Conservation (phyloP, 1,139 yeast genomes). For the Protomyces inouyei region DNA sequence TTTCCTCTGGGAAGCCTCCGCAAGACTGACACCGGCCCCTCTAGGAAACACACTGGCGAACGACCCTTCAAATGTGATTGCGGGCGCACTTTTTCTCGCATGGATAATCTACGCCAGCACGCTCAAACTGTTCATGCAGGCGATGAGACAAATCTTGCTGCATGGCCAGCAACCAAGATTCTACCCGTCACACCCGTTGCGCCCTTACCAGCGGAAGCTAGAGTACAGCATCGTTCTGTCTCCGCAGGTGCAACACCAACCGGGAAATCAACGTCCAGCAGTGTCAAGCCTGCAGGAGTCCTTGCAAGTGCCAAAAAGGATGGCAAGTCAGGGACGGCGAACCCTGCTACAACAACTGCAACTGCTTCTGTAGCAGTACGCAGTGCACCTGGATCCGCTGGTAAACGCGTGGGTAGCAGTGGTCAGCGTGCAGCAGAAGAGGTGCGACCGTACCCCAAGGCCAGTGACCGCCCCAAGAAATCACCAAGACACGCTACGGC, state of each 20-base stretch:
- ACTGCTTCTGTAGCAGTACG: not conserved
- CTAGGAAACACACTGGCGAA: constrained; percentile 88
- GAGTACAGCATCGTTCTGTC: not conserved
- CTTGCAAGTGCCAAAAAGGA: not conserved
- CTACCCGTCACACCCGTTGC: not conserved
- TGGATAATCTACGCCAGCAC: constrained; percentile 88
- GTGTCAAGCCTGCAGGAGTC: not conserved
- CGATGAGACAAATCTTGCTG: constrained; percentile 32
- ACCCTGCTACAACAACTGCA: not conserved
- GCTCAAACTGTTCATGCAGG: constrained; percentile 90
- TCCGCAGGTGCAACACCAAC: not conserved
- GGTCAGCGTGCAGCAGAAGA: not conserved
- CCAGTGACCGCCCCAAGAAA: not conserved
- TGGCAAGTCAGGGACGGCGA: not conserved
- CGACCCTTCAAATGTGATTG: constrained; percentile 90
- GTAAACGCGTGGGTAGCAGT: not conserved
- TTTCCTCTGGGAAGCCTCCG: not conserved
- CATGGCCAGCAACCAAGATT: not conserved
- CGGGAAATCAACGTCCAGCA: not conserved
- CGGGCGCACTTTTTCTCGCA: constrained; percentile 69
- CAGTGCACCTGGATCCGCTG: not conserved
- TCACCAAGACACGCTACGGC: not conserved
- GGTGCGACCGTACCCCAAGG: not conserved
- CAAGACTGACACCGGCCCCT: not conserved
- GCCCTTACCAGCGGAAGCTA: not conserved